Evolutionary conservation across 2,329 filamentous ascomycete genomes (phyloP), one percentile per base, ranked within the genome.

Genomic region (Alternaria ethzedia): DNA sequence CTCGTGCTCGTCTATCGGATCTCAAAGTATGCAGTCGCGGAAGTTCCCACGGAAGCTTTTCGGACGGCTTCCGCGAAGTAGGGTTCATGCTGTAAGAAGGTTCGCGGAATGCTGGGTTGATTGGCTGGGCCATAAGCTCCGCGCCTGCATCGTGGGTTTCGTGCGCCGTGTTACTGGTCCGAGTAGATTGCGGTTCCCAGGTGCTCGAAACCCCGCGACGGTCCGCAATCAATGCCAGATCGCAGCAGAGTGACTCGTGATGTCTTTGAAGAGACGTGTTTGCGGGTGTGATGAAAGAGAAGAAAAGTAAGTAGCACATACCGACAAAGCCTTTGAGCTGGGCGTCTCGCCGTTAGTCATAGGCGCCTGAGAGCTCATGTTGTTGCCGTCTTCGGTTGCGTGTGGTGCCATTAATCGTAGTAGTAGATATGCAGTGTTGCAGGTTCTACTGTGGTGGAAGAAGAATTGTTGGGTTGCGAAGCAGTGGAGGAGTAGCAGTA

Each of bases 341-440:
- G 76, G 73, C 71, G 77, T 78, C 66, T 81, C 79, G 71, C 80
- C 80, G 67, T 82, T 82, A 60, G 78, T 80, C 61, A 80, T 56
- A 28, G 78, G 71, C 32, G 71, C 65, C 36, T 65, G 61, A 20
- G 69, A 57, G 68, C 74, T 71, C 72, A 65, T 75, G 74, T 77
- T 75, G 74, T 77, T 70, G 72, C 72, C 72, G 46, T 73, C 70
- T 64, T 74, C 67, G 15, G 74, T 66, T 54, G 77, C 77, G 75
- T 80, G 78, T 51, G 78, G 78, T 68, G 71, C 66, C 71, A 74
- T 74, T 52, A 58, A 61, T 49, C 64, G 61, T 47, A 54, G 58
- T 51, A 60, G 56, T 32, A 28, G 17, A 50, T 57, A 52, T 54
- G 54, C 51, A 59, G 58, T 63, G 56, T 46, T 49, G 26, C 17